Base-by-base conservation (phyloP, 805 yeast genomes). In the Metschnikowia amazonensis region DNA sequence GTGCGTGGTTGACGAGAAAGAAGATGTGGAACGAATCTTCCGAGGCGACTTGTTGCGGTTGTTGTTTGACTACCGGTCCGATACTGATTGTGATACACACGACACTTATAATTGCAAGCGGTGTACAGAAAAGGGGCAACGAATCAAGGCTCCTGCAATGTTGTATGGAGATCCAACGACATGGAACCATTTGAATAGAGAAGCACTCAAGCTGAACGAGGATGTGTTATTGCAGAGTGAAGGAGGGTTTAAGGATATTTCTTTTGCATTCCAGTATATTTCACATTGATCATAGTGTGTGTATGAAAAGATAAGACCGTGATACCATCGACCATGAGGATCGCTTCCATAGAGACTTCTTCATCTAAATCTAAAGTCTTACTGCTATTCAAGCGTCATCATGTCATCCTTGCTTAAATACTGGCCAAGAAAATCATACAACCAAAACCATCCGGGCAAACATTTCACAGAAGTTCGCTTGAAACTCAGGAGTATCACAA, bases 121-220 rank as follows among this genome's bases (percentile, higher is more conserved):
- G 52, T 94, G 99, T 63, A 70, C 70, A 38, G 63, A 54, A 7
- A 43, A 55, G 27, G 72, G 72, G 3, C 99, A 94, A 66, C 50
- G 66, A 25, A 58, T 71, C 4, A 82, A 77, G 53, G 77, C 97
- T 0, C 79, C 82, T 0, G 95, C 95, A 0, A 90, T 94, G 96
- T 68, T 94, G 28, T 94, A 94, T 61, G 99, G 99, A 52, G 99
- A 94, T 65, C 87, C 98, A 0, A 94, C 97, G 0, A 83, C 97
- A 0, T 92, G 99, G 99, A 92, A 94, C 62, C 99, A 94, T 67
- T 73, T 87, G 46, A 77, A 82, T 49, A 86, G 77, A 48, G 76
- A 70, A 3, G 80, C 77, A 2, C 69, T 94, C 58, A 68, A 63
- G 23, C 66, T 68, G 27, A 86, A 90, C 17, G 86, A 89, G 56